phyloP scores from a whole-genome alignment of 495 filamentous ascomycete species.

The Lichenothelia convexa region DNA sequence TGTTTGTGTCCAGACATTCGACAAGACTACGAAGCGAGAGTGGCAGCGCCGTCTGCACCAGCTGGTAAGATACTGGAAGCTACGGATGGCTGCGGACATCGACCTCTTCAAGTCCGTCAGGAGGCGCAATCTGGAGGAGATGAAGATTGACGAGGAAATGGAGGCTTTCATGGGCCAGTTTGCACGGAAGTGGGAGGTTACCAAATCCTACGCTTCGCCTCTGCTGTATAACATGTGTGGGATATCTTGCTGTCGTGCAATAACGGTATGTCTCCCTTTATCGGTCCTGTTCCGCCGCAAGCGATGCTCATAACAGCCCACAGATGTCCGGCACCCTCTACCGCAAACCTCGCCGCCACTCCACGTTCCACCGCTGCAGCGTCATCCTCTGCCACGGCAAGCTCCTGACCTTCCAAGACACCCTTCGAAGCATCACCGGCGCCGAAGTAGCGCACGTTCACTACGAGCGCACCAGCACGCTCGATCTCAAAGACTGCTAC shows the following conservation, averaged over 20 bases:
- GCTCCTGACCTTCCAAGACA: constrained; percentile 45
- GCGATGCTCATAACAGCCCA: too few species aligned
- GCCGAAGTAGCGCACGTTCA: constrained; percentile 42
- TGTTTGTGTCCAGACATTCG: constrained; percentile 25
- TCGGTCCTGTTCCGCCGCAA: constrained; percentile 51
- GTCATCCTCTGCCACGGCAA: constrained; percentile 47
- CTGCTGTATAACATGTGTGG: constrained; percentile 53
- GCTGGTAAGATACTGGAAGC: constrained; percentile 48
- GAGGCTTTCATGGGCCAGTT: constrained; percentile 53
- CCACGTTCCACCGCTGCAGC: constrained; percentile 41
- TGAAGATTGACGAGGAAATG: constrained; percentile 52
- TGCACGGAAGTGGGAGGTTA: constrained; percentile 58
- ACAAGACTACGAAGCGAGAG: constrained; percentile 36
- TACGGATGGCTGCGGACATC: constrained; percentile 37
- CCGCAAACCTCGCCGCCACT: constrained; percentile 45
- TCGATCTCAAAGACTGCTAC: constrained; percentile 52
- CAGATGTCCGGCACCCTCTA: constrained; percentile 49
- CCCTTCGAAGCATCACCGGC: constrained; percentile 37
- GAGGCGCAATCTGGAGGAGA: constrained; percentile 37
- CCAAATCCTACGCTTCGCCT: constrained; percentile 42
- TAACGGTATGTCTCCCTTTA: constrained; percentile 32
- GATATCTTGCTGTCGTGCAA: constrained; percentile 44
- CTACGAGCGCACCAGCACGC: constrained; percentile 36
- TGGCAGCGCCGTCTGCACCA: constrained; percentile 44
- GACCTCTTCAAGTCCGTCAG: constrained; percentile 36